These are phyloP conservation scores for Solanum clarkiae DNA, from an alignment of 257 asterid species.

Conservation along the genomic window DNA sequence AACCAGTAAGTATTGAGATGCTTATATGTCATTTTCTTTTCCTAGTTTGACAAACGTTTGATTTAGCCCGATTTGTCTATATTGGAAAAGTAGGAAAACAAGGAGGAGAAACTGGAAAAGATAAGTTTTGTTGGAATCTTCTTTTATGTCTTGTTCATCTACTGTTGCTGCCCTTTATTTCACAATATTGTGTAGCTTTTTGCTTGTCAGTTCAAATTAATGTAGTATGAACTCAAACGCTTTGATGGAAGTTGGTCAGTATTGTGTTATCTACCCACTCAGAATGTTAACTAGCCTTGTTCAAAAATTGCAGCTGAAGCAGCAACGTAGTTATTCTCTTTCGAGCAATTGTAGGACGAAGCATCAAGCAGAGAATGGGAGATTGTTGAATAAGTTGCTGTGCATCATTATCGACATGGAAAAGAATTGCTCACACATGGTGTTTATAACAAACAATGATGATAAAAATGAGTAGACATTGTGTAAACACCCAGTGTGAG, in stretches of 20 bases:
- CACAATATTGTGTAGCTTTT: background rate
- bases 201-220: background rate
- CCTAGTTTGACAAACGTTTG: background rate
- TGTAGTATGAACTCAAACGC: background rate
- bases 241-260: background rate
- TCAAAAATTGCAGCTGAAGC: background rate
- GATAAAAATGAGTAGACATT: background rate
- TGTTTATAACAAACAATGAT: background rate
- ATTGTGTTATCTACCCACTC: background rate
- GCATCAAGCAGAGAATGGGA: background rate
- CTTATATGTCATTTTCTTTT: background rate
- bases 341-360: background rate
- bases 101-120: background rate
- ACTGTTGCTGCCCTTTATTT: background rate
- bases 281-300: background rate
- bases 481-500: background rate
- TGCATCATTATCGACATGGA: background rate
- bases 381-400: background rate
- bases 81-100: background rate
- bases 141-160: background rate
- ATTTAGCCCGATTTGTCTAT: background rate
- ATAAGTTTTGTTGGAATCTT: background rate
- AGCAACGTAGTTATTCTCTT: background rate
- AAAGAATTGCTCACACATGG: background rate
- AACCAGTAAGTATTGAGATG: background rate